Evolutionary conservation across 228 moss, liverwort and hornwort genomes (phyloP).

Genomic region (Sphagnum magellanicum): DNA sequence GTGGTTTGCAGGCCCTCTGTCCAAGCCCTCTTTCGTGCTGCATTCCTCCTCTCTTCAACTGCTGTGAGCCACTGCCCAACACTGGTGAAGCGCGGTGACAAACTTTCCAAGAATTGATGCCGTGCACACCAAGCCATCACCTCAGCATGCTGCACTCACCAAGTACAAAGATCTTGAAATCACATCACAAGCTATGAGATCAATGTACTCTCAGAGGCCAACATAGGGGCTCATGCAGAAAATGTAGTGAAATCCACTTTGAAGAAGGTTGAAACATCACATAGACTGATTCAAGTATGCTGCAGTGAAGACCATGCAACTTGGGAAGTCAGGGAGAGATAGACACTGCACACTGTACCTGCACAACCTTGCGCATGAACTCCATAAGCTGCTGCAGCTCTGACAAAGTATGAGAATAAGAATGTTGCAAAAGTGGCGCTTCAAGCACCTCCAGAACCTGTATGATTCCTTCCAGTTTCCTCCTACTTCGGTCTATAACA

Average conservation of each 20-base stretch:
- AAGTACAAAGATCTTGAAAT: background rate
- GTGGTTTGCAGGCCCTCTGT: constrained; percentile 43
- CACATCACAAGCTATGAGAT: background rate
- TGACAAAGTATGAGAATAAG: constrained; percentile 55
- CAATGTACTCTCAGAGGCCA: background rate
- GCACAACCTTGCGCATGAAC: constrained; percentile 76
- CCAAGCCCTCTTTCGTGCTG: constrained; percentile 79
- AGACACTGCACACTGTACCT: constrained; percentile 19
- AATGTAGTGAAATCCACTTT: too few species aligned
- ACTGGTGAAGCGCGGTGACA: constrained; percentile 58
- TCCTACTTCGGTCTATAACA: constrained; percentile 59
- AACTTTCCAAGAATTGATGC: constrained; percentile 68
- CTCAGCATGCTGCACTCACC: constrained; percentile 73
- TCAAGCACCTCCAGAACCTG: constrained; percentile 88
- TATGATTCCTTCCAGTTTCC: constrained; percentile 78
- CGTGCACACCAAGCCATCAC: constrained; percentile 95
- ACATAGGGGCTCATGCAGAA: too few species aligned
- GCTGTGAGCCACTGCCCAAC: constrained; percentile 61
- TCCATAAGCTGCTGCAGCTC: constrained; percentile 85
- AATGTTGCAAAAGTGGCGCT: constrained; percentile 70
- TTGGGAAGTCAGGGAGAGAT: too few species aligned
- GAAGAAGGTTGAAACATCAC: too few species aligned
- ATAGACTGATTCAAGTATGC: too few species aligned
- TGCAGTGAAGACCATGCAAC: too few species aligned
- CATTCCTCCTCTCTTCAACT: constrained; percentile 67